Evolutionary conservation across 495 filamentous ascomycete species (phyloP).

Genomic region (Talaromyces liani): DNA sequence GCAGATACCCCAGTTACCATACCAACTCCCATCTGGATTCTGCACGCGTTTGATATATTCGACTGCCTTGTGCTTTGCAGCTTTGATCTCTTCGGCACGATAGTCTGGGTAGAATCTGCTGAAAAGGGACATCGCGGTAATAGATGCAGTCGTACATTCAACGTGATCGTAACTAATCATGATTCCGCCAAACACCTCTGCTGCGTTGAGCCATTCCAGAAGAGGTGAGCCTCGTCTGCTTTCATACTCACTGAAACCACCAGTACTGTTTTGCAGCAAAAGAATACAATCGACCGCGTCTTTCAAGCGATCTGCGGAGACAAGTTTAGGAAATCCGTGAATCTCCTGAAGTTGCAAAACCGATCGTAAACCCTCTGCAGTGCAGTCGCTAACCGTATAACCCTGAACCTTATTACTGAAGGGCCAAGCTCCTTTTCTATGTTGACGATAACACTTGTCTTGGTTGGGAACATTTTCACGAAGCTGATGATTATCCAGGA

Average conservation of each 20-base stretch:
- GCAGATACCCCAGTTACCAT: conserved; percentile 95
- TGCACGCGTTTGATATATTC: conserved; percentile 76
- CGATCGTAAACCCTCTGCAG: conserved; percentile 82
- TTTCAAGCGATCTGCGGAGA: conserved; percentile 68
- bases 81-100: conserved; percentile 64
- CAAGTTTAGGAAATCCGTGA: conserved; percentile 64
- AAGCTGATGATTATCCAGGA: conserved; percentile 87
- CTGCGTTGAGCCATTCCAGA: conserved; percentile 83
- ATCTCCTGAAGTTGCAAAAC: conserved; percentile 78
- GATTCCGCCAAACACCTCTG: conserved; percentile 93
- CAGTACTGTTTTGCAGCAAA: conserved; percentile 83
- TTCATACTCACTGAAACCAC: conserved; percentile 89
- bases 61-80: conserved; percentile 62
- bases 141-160: conserved; percentile 91
- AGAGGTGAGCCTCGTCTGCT: conserved; percentile 65
- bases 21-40: conserved; percentile 82
- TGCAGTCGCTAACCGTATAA: conserved; percentile 92
- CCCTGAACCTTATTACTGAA: conserved; percentile 90
- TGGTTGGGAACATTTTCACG: conserved; percentile 75
- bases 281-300: conserved; percentile 87
- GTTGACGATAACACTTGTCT: conserved; percentile 80
- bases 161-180: conserved; percentile 99
- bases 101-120: conserved; percentile 74
- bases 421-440: conserved; percentile 88
- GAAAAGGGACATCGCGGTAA: conserved; percentile 84